Conservation (phyloP, 78 protist genomes). For the Emiliania huxleyi region DNA sequence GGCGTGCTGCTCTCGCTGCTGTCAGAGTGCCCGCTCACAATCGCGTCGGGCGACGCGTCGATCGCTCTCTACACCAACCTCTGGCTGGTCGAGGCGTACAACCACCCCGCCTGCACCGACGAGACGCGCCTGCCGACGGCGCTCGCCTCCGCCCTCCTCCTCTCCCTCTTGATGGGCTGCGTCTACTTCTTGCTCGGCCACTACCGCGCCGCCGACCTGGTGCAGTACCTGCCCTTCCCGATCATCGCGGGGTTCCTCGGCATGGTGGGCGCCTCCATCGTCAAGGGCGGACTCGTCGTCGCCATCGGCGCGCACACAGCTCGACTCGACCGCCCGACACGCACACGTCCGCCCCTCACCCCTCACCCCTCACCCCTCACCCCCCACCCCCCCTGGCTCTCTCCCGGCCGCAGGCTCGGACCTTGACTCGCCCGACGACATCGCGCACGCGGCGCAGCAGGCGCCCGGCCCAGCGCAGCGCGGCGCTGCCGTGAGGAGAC, state of each 20-base stretch:
- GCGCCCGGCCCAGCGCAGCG: background rate
- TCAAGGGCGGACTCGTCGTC: background rate
- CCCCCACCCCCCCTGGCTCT: no score
- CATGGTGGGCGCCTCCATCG: background rate
- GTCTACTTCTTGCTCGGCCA: background rate
- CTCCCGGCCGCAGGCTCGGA: no score
- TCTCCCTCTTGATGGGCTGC: background rate
- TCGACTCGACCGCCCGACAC: no score
- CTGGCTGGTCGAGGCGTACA: background rate
- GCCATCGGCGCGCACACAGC: background rate
- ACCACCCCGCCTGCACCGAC: background rate
- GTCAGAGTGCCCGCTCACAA: background rate
- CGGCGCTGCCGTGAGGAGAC: no score
- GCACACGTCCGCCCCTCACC: no score
- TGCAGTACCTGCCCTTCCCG: slow-evolving; percentile 10
- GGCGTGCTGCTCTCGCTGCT: background rate
- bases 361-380: no score
- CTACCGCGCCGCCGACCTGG: background rate
- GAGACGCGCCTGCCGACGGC: background rate
- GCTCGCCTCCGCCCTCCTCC: background rate
- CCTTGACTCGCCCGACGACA: background rate
- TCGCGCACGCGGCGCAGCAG: background rate
- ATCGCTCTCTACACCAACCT: background rate
- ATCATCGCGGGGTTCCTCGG: background rate
- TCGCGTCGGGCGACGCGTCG: background rate